Percentiles rank a stretch among this genome's conserved stretches.
These are phyloP conservation scores for Bacidia rubella DNA, from an alignment of 495 filamentous ascomycete genomes.

Conservation along the genomic window DNA sequence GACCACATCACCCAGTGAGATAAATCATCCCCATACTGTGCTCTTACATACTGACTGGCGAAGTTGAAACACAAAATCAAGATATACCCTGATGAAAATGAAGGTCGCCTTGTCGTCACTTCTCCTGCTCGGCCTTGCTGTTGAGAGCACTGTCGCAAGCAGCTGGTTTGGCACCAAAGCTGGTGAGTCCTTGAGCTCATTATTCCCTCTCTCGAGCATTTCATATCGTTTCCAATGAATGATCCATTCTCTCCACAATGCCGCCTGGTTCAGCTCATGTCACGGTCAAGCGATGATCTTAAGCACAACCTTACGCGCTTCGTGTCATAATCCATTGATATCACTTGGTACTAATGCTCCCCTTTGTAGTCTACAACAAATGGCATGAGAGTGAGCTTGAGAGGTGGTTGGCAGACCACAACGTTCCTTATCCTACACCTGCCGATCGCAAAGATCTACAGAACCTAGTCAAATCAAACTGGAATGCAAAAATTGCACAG, in stretches of 20 bases:
- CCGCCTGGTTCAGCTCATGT: too few species aligned
- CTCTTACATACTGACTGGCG: too few species aligned
- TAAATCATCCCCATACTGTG: too few species aligned
- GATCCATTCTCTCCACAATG: not conserved
- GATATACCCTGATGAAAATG: not conserved
- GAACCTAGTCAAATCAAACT: constrained; percentile 75
- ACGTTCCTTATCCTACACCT: constrained; percentile 71
- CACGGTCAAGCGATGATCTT: too few species aligned
- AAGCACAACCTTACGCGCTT: too few species aligned
- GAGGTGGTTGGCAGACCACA: constrained; percentile 88
- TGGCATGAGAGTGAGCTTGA: constrained; percentile 98
- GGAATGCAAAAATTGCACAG: constrained; percentile 51
- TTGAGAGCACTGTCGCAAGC: constrained; percentile 52
- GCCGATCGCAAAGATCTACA: constrained; percentile 82
- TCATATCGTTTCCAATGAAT: not conserved
- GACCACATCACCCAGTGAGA: not conserved
- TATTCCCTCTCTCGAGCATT: constrained; percentile 3
- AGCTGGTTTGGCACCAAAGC: constrained; percentile 67
- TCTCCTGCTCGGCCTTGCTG: constrained; percentile 55
- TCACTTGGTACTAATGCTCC: not conserved
- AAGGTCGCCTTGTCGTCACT: constrained; percentile 28
- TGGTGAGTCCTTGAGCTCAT: constrained; percentile 38
- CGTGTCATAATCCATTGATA: too few species aligned
- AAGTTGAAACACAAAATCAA: too few species aligned
- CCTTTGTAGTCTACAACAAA: constrained; percentile 74